Evolutionary conservation across 2,329 filamentous ascomycete genomes (phyloP), one percentile per base, ranked within the genome.

Genomic region (Sporothrix pallida): DNA sequence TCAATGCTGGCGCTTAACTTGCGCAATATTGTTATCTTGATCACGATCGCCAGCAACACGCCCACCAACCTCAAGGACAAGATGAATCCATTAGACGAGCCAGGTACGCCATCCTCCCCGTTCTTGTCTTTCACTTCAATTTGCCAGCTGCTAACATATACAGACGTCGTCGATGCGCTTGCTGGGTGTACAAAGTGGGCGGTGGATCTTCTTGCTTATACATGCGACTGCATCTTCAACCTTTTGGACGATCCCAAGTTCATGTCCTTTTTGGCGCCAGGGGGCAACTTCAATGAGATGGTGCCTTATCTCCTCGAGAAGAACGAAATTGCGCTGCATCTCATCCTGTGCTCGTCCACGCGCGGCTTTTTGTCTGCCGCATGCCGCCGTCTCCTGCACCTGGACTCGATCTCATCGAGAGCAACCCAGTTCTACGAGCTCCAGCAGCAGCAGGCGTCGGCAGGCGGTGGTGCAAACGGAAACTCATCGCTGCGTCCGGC

Each of bases 181-280:
- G 87, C 91, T 5, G 93, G 93, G 26, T 92, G 94, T 72, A 89
- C 92, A 3, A 91, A 88, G 79, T 98, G 95, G 95, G 89, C 89
- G 0, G 85, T 94, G 50, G 91, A 95, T 75, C 84, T 97, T 15
- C 81, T 91, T 63, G 84, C 87, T 2, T 91, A 89, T 88, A 80
- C 91, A 12, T 83, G 84, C n/a, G 88, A 91, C 77, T 84, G 84
- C 20, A 82, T 91, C 1, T 88, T 90, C 75, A 82, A 84, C 56
- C 84, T 91, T 12, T 83, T 87, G 69, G 84, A 86, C 69, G 87
- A 89, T 74, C 78, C 79, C 2, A 83, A 84, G 65, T 88, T 89
- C 76, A 84, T 86, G 78, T 81, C 82, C 56, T 83, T 88, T 3
- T 82, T 90, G 78, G 78, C 31, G 5, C 42, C 81, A 6, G 83